Conservation (phyloP, 2,329 filamentous ascomycete species). For the Beauveria scarabaeidicola region DNA sequence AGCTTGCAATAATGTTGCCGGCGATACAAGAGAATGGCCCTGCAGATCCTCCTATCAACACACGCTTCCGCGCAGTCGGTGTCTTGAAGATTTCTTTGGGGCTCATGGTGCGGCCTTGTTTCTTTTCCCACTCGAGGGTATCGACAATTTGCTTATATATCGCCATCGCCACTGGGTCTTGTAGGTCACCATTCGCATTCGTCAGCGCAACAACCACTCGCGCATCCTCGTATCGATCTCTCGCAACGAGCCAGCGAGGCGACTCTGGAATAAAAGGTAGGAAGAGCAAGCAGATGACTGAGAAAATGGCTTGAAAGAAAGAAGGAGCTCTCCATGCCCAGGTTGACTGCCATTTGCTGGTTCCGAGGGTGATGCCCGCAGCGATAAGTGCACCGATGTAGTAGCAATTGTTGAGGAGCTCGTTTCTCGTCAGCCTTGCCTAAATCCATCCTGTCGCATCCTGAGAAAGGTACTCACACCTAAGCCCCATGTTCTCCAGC, state of each 20-base stretch:
- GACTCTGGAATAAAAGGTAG: constrained; percentile 32
- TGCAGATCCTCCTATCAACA: constrained; percentile 37
- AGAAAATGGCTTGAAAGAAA: constrained; percentile 23
- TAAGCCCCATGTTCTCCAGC: constrained; percentile 17
- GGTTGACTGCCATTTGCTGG: constrained; percentile 22
- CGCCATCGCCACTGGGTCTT: constrained; percentile 19
- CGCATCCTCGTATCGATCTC: constrained; percentile 33
- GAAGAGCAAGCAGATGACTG: constrained; percentile 19
- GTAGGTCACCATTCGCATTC: constrained; percentile 34
- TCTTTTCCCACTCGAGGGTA: constrained; percentile 31
- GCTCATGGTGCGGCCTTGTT: constrained; percentile 33
- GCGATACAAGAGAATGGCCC: constrained; percentile 22
- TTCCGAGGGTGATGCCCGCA: constrained; percentile 34
- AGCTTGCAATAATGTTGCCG: constrained; percentile 32
- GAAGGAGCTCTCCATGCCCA: constrained; percentile 30
- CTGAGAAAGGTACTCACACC: constrained; percentile 9
- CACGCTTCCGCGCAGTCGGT: constrained; percentile 37
- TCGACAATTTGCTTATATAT: constrained; percentile 30
- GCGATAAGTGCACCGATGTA: constrained; percentile 35
- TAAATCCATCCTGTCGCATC: neutral
- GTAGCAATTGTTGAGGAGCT: constrained; percentile 22
- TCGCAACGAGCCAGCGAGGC: constrained; percentile 37
- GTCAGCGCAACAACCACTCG: constrained; percentile 32
- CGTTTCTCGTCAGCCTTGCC: neutral
- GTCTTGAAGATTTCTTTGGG: constrained; percentile 37